Evolutionary conservation across 164 flowering plant species (phyloP), one percentile per base, ranked within the genome.

Genomic region (Sextonia rubra): DNA sequence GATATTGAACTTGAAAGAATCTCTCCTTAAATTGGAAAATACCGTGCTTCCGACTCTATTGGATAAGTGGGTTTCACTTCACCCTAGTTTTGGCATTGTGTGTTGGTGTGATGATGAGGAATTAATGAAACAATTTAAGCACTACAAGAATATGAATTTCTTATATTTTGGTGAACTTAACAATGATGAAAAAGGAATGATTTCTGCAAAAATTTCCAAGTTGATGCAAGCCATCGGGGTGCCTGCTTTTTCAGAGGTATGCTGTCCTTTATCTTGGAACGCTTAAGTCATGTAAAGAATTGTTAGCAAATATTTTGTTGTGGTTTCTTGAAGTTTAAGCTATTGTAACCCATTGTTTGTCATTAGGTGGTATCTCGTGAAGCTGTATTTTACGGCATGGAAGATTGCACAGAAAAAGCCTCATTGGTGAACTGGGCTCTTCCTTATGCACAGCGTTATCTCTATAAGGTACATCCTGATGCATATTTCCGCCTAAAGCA

Each of bases 401-500:
- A 73, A 66, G 90, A 90, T 69, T 62, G 69, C 30, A 77, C 82
- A 66, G 80, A 78, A 15, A 88, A 84, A 81, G 73, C 82, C 71
- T 80, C 88, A 55, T 66, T 95, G 77, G 83, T 95, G 55, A 77
- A 85, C 71, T 91, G 97, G 98, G 84, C 85, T 79, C 93, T 95
- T 78, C 99, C 99, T 63, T 95, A 83, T 82, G 97, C 97, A 49
- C 99, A 95, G 69, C 93, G 97, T 26, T 95, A 93, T 75, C 70
- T 93, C 22, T 82, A 72, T 75, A 75, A 78, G 67, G 12, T 75
- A 24, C 93, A 90, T 75, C 86, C 88, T 23, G 85, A 86, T 55
- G 79, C 73, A 71, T 95, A 93, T 79, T 25, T 26, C 66, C 83
- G 83, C 48, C 78, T 89, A 61, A 88, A 88, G 85, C 82, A 82